phyloP scores from a whole-genome alignment of 2,329 filamentous ascomycete genomes.

The Pyrenophora tritici-repentis region DNA sequence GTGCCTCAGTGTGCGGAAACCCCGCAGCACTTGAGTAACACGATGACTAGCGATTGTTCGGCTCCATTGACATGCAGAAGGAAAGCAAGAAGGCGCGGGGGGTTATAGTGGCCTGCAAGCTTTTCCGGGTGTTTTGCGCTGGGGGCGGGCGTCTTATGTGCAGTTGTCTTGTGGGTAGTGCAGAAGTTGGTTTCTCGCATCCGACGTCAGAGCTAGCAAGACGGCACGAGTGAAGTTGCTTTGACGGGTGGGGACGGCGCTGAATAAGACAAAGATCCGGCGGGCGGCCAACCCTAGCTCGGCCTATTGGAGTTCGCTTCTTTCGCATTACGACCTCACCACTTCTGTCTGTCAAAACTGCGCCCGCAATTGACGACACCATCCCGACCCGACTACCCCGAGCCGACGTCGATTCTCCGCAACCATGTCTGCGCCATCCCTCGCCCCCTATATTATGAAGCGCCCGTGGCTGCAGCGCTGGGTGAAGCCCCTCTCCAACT shows the following conservation, averaged over 20 bases:
- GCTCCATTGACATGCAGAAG: conserved; percentile 47
- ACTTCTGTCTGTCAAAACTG: conserved; percentile 25
- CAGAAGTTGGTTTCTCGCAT: conserved; percentile 12
- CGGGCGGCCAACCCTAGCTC: conserved; percentile 13
- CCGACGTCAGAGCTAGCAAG: conserved; percentile 21
- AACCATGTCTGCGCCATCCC: conserved; percentile 71
- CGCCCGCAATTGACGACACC: conserved; percentile 34
- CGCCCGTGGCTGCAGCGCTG: conserved; percentile 83
- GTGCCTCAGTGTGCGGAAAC: conserved; percentile 50
- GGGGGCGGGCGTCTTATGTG: background rate
- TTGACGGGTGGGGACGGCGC: conserved; percentile 14
- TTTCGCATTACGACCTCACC: conserved; percentile 28
- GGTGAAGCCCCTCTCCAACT: conserved; percentile 80
- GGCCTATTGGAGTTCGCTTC: conserved; percentile 24
- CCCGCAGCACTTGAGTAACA: conserved; percentile 51
- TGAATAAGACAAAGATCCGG: conserved; percentile 14
- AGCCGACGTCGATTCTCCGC: conserved; percentile 27
- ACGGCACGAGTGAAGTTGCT: conserved; percentile 21
- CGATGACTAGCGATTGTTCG: conserved; percentile 48
- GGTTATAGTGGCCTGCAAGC: background rate
- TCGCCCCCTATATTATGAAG: conserved; percentile 77
- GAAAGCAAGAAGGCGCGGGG: background rate
- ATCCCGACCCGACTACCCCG: conserved; percentile 28
- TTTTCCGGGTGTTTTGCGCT: conserved; percentile 3
- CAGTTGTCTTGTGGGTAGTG: conserved; percentile 1